Evolutionary conservation across 2,329 filamentous ascomycete genomes (phyloP).

Genomic region (Colletotrichum shisoi): DNA sequence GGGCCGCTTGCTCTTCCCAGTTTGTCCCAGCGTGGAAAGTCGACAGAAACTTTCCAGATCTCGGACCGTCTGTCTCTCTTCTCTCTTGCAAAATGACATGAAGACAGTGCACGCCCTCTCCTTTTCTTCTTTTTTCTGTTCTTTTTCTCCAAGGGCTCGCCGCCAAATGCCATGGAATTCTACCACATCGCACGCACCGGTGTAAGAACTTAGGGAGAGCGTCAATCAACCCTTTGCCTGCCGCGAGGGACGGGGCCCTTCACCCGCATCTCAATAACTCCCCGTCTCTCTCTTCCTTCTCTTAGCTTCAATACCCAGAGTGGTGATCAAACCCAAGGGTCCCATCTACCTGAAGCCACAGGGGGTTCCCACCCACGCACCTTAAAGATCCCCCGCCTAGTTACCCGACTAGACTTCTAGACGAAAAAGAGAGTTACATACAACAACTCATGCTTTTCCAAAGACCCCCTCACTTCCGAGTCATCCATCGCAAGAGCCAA

Average conservation of each 20-base stretch:
- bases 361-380: slow-evolving; percentile 14
- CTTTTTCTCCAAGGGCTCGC: background rate
- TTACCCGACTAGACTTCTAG: slow-evolving; percentile 6
- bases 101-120: background rate
- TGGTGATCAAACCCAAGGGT: slow-evolving; percentile 25
- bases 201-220: background rate
- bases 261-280: background rate
- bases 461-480: background rate
- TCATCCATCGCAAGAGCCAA: slow-evolving; percentile 4
- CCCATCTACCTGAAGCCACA: slow-evolving; percentile 18
- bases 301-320: slow-evolving; percentile 6
- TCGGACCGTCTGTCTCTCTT: background rate
- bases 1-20: slow-evolving; percentile 16
- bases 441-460: slow-evolving; percentile 10
- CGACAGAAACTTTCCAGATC: slow-evolving; percentile 19
- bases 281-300: background rate
- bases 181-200: background rate
- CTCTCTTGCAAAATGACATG: background rate
- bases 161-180: slow-evolving; percentile 14
- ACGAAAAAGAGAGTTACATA: background rate
- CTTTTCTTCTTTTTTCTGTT: background rate
- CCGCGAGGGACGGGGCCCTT: slow-evolving; percentile 7
- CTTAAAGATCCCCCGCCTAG: slow-evolving; percentile 2
- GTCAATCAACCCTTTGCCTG: background rate
- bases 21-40: slow-evolving; percentile 15